Conservation (phyloP, 495 filamentous ascomycete species). For the Parmelia sp. region DNA sequence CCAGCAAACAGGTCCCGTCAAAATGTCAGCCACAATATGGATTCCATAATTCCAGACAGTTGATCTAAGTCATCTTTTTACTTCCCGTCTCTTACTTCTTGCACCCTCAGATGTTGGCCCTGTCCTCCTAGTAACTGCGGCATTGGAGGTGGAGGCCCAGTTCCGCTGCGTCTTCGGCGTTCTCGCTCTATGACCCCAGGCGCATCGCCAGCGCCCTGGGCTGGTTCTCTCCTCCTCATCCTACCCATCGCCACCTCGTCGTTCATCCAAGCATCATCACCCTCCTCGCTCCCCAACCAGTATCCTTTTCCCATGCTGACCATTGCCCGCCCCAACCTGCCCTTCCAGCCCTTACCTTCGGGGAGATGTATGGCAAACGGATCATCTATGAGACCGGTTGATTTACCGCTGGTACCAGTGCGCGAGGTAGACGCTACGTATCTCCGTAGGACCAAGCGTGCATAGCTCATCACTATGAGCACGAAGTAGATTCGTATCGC, state of each 20-base stretch:
- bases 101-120: slow-evolving; percentile 25
- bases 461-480: slow-evolving; percentile 72
- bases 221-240: slow-evolving; percentile 24
- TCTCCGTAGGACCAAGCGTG: slow-evolving; percentile 61
- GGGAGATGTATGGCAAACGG: slow-evolving; percentile 62
- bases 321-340: slow-evolving; percentile 67
- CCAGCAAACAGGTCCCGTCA: neutral
- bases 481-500: slow-evolving; percentile 68
- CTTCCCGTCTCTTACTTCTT: slow-evolving; percentile 19
- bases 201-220: slow-evolving; percentile 26
- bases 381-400: slow-evolving; percentile 51
- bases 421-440: slow-evolving; percentile 46
- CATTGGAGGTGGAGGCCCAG: slow-evolving; percentile 31
- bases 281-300: slow-evolving; percentile 57
- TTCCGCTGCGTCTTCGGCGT: slow-evolving; percentile 60
- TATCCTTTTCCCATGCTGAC: slow-evolving; percentile 61
- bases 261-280: slow-evolving; percentile 34
- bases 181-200: slow-evolving; percentile 58
- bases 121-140: slow-evolving; percentile 23
- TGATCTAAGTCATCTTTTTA: neutral
- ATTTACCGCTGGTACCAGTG: slow-evolving; percentile 42
- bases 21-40: neutral
- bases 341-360: slow-evolving; percentile 70
- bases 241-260: slow-evolving; percentile 34
- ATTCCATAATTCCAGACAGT: neutral